Evolutionary conservation across 495 filamentous ascomycete species (phyloP).

Genomic region (Penicillium ochrochloron): DNA sequence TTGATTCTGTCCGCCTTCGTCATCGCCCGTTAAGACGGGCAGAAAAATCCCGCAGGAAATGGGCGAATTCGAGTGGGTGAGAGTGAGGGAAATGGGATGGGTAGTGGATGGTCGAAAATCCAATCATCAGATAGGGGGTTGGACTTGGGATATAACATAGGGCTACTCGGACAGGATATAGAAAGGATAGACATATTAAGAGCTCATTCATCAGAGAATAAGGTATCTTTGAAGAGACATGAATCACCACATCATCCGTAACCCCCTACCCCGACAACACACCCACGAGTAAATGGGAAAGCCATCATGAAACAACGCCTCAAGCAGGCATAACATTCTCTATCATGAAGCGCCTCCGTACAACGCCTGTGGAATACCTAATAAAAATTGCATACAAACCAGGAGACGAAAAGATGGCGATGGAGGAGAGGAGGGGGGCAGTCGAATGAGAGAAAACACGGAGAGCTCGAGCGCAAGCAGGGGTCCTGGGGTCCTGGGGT

Average conservation of each 20-base stretch:
- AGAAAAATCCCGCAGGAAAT: conserved; percentile 33
- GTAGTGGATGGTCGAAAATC: not conserved
- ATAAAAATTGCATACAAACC: conserved; percentile 25
- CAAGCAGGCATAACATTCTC: conserved; percentile 35
- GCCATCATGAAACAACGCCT: conserved; percentile 23
- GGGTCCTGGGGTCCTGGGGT: not conserved
- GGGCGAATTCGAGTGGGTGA: not conserved
- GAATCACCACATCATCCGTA: not conserved
- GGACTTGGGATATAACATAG: not conserved
- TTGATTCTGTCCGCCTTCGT: conserved; percentile 36
- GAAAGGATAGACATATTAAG: not conserved
- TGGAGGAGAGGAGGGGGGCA: conserved; percentile 6
- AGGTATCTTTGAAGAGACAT: not conserved
- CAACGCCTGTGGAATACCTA: conserved; percentile 30
- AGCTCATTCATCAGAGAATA: not conserved
- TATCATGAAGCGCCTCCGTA: conserved; percentile 33
- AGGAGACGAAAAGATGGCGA: conserved; percentile 6
- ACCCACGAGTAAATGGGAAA: not conserved
- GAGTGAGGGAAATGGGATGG: not conserved
- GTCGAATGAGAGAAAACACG: conserved; percentile 1
- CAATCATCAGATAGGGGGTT: not conserved
- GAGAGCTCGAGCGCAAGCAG: not conserved
- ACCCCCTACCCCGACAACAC: conserved; percentile 1
- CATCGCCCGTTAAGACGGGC: conserved; percentile 33
- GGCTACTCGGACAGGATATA: not conserved